A percentile compares a stretch with the other conserved stretches of the same genome.
These are phyloP conservation scores for Russula foetens DNA, from an alignment of 768 basidiomycete genomes.

Conservation along the genomic window DNA sequence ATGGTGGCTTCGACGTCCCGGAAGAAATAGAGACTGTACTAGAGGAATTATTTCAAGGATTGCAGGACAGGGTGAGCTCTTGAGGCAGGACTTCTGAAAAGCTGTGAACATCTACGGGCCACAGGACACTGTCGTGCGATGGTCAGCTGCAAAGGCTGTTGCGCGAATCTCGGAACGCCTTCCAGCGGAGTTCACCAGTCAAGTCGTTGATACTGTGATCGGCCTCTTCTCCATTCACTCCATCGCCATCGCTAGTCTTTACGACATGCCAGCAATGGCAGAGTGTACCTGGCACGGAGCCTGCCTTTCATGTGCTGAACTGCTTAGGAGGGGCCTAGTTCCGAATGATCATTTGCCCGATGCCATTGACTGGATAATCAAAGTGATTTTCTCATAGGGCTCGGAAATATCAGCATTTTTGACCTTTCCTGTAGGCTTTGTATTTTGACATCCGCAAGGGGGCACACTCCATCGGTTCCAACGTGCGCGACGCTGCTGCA, in stretches of 20 bases:
- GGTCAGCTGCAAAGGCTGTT: conserved; percentile 89
- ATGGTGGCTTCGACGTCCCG: conserved; percentile 57
- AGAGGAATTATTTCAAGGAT: conserved; percentile 57
- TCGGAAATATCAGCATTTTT: conserved; percentile 13
- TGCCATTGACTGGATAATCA: conserved; percentile 71
- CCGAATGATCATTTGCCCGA: conserved; percentile 45
- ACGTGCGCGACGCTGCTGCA: conserved; percentile 88
- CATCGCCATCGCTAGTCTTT: conserved; percentile 50
- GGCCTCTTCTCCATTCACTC: conserved; percentile 73
- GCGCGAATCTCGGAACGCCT: conserved; percentile 79
- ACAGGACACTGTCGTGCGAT: conserved; percentile 91
- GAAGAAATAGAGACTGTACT: conserved; percentile 70
- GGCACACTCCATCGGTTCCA: conserved; percentile 88
- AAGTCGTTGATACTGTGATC: conserved; percentile 77
- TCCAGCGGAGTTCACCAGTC: conserved; percentile 61
- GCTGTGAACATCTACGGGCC: conserved; percentile 4
- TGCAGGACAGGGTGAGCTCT: conserved; percentile 73
- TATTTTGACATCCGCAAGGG: conserved; percentile 90
- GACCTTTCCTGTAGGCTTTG: conserved; percentile 50
- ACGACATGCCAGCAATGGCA: conserved; percentile 67
- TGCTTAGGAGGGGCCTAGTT: conserved; percentile 77
- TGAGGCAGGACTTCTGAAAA: background rate
- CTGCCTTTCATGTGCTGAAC: conserved; percentile 85
- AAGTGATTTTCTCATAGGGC: conserved; percentile 37
- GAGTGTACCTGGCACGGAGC: conserved; percentile 95